Evolutionary conservation across 2,329 filamentous ascomycete species (phyloP).

Genomic region (Exutisphaerella laricina): DNA sequence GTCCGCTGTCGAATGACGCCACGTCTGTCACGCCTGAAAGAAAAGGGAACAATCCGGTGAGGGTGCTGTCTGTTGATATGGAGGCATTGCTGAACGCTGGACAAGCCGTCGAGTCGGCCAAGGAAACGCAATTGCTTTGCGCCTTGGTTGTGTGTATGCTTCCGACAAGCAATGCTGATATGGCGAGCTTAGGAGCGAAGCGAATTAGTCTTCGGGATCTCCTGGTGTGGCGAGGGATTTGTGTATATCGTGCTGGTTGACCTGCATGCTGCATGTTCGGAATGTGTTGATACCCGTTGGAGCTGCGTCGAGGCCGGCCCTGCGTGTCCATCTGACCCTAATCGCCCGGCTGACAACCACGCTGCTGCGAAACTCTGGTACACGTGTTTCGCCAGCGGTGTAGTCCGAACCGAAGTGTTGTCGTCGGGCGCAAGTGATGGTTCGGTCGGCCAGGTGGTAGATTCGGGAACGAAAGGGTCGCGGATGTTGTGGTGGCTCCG

Average conservation of each 20-base stretch:
- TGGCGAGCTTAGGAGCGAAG: constrained; percentile 8
- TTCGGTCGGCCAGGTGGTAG: not conserved
- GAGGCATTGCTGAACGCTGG: constrained; percentile 67
- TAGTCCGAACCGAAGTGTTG: not conserved
- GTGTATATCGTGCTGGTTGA: constrained; percentile 11
- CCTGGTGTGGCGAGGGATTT: constrained; percentile 5
- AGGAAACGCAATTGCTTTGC: constrained; percentile 57
- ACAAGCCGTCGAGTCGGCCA: constrained; percentile 64
- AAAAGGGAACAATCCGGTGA: constrained; percentile 68
- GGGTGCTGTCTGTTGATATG: constrained; percentile 56
- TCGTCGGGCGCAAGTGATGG: not conserved
- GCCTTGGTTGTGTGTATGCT: constrained; percentile 28
- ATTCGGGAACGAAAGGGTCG: not conserved
- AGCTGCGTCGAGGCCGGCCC: constrained; percentile 1
- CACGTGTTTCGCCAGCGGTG: not conserved
- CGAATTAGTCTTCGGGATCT: constrained; percentile 5
- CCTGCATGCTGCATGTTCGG: constrained; percentile 11
- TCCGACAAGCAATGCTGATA: constrained; percentile 25
- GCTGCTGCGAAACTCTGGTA: too few relatives aligned
- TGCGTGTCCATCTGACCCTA: constrained; percentile 1
- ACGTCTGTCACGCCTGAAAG: constrained; percentile 72
- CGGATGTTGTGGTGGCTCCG: not conserved
- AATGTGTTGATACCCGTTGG: constrained; percentile 14
- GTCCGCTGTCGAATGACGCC: constrained; percentile 68
- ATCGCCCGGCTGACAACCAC: not conserved